Base-by-base conservation (phyloP, 257 asterid genomes). In the Salvia hispanica region DNA sequence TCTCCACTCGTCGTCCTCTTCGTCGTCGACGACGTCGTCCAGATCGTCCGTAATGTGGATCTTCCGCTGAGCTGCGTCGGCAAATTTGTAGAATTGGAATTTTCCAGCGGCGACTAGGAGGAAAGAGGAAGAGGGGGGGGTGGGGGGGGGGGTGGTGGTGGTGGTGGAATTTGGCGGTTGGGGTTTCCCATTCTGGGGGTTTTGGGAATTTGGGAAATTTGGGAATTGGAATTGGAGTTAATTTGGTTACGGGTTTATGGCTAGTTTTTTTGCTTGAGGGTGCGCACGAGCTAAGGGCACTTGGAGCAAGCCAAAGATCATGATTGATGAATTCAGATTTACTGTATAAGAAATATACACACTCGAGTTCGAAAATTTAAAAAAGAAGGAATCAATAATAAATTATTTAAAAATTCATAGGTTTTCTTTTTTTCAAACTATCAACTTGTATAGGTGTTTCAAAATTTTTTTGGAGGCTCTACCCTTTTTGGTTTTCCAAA, bases 41-140 rank as follows among this genome's bases (percentile, higher is more conserved):
- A 93, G 85, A 12, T 93, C 93, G 75, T 88, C 97, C 4, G 95
- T 42, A 21, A 93, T 71, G 83, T 90, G 99, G 81, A 93, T 71
- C 81, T 76, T 78, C 68, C 90, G 80, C 83, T 86, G 78, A 31
- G 73, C 66, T 25, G 84, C 86, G 5, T 74, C 67, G 40, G 80
- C 63, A 11, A 83, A 76, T 69, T 71, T 62, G 76, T 3, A 67
- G 50, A 71, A 18, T 48, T 39, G 58, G 72, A 64, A 57, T 9
- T 63, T 64, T 55, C 71, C 75, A 74, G 78, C 53, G 76, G 83
- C 76, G 16, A 79, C 67, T 47, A 80, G 69, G 71, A 86, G 72
- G 65, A 85, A 80, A 28, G 61, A 79, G 15, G 46, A 82, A 76
- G 33, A 66, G 66, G n/a, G n/a, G n/a, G n/a, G n/a, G n/a, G n/a